Conservation (phyloP, 345 rosid genomes). For the Nephelium lappaceum region DNA sequence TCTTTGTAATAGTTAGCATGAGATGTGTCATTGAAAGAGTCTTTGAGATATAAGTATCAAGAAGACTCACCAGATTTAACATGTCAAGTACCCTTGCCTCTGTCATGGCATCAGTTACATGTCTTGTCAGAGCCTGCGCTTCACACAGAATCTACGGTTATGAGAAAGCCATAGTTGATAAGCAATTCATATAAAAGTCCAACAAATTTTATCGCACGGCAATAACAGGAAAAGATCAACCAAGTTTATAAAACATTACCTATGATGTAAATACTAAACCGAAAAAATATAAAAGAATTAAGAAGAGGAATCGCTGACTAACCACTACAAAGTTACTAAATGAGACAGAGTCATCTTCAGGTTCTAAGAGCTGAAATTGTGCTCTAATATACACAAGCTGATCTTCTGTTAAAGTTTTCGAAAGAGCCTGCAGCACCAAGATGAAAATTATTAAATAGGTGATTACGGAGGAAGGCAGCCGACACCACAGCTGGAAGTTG, state of each 20-base stretch:
- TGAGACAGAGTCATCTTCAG: constrained; percentile 72
- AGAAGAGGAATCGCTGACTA: constrained; percentile 25
- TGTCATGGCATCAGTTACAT: too few relatives aligned
- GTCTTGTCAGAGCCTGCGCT: constrained; percentile 71
- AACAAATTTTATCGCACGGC: neutral
- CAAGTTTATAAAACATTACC: neutral
- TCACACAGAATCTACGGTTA: constrained; percentile 3
- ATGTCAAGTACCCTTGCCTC: too few relatives aligned
- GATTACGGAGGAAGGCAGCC: neutral
- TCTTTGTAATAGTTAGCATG: too few relatives aligned
- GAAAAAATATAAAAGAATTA: neutral
- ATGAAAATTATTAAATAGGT: constrained; percentile 1
- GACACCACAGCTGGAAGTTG: neutral
- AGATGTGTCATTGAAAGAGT: too few relatives aligned
- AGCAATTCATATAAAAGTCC: neutral
- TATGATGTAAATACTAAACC: neutral
- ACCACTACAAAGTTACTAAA: constrained; percentile 77
- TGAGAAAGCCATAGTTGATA: neutral
- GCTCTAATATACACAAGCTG: constrained; percentile 75
- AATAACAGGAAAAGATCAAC: neutral
- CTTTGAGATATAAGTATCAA: too few relatives aligned
- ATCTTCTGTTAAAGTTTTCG: constrained; percentile 87
- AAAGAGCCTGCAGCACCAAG: constrained; percentile 66
- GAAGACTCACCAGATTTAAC: too few relatives aligned
- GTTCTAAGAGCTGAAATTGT: constrained; percentile 84